These are phyloP conservation scores for Paspalum vaginatum DNA, from an alignment of 176 grass and related monocot species.

Conservation along the genomic window DNA sequence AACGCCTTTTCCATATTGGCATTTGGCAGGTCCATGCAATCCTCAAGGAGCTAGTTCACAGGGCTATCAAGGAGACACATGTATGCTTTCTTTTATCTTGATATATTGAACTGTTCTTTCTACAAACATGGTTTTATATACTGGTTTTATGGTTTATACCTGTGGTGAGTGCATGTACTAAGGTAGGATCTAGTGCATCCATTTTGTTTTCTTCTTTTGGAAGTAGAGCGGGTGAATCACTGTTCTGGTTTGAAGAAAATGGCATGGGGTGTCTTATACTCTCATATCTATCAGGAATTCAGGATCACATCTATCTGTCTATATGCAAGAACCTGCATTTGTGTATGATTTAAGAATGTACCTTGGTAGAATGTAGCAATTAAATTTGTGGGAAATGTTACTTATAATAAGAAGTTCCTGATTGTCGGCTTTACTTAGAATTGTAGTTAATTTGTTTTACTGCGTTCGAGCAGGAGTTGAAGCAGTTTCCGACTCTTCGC, in stretches of 20 bases:
- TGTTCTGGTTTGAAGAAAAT: not conserved
- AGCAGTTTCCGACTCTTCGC: conserved; percentile 88
- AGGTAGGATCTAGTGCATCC: not conserved
- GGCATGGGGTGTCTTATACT: too few species aligned
- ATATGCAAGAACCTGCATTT: conserved; percentile 6
- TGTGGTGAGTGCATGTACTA: not conserved
- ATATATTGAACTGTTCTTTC: not conserved
- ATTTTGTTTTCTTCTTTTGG: conserved; percentile 7
- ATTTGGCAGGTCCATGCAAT: conserved; percentile 80
- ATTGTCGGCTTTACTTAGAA: not conserved
- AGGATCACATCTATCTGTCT: not conserved
- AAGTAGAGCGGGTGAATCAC: not conserved
- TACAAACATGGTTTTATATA: not conserved
- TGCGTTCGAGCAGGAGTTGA: conserved; percentile 69
- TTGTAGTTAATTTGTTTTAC: not conserved
- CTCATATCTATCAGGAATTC: not conserved
- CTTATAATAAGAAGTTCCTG: conserved; percentile 1
- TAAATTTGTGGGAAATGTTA: not conserved
- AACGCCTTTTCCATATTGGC: conserved; percentile 16
- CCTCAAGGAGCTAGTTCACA: conserved; percentile 90
- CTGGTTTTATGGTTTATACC: not conserved
- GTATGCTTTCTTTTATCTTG: conserved; percentile 45
- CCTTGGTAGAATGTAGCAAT: not conserved
- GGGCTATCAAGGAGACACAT: conserved; percentile 79
- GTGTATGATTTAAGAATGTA: not conserved